phyloP scores from a whole-genome alignment of 2,329 filamentous ascomycete genomes.

The Bretziella fagacearum region DNA sequence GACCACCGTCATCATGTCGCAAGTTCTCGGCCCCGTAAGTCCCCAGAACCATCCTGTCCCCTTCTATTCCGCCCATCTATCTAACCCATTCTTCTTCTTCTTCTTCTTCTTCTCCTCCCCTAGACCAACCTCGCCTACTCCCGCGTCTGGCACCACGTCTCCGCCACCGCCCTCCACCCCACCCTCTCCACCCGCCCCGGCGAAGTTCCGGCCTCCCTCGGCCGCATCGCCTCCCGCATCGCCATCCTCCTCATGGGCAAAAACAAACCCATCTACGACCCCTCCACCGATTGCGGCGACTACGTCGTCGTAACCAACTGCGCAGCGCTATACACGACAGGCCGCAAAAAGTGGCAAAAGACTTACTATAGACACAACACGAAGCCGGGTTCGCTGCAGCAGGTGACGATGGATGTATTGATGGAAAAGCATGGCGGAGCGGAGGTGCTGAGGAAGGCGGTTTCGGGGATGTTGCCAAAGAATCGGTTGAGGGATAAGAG shows the following conservation, averaged over 20 bases:
- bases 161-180: conserved; percentile 49
- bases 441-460: conserved; percentile 79
- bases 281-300: conserved; percentile 95
- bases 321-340: conserved; percentile 70
- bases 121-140: conserved; percentile 95
- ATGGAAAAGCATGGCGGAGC: conserved; percentile 87
- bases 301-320: conserved; percentile 93
- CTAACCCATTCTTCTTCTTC: too few relatives aligned
- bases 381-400: conserved; percentile 67
- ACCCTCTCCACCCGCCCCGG: conserved; percentile 39
- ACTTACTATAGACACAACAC: conserved; percentile 92
- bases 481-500: conserved; percentile 80
- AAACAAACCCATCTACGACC: conserved; percentile 95
- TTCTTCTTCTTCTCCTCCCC: conserved; percentile 8
- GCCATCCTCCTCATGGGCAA: conserved; percentile 89
- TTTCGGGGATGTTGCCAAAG: conserved; percentile 95
- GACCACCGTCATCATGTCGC: conserved; percentile 47
- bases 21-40: conserved; percentile 57
- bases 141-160: conserved; percentile 81
- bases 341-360: conserved; percentile 86
- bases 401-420: conserved; percentile 86
- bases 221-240: conserved; percentile 75
- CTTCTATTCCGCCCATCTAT: not conserved
- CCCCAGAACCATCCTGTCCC: not conserved
- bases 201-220: conserved; percentile 59